These are phyloP conservation scores for Neopestalotiopsis sp. DNA, from an alignment of 2,329 filamentous ascomycete genomes.

Conservation along the genomic window DNA sequence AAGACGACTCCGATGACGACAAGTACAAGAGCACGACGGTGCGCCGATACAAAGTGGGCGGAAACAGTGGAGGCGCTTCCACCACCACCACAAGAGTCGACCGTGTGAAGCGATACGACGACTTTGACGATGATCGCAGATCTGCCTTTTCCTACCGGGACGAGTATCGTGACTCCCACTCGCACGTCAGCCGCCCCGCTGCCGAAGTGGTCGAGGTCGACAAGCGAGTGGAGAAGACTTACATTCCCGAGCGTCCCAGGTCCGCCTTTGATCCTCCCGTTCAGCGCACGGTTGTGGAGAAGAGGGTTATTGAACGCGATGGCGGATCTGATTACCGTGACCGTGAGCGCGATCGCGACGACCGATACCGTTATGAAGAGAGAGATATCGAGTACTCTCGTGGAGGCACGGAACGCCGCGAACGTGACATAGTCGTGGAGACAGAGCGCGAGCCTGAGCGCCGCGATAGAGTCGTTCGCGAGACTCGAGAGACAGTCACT, in stretches of 20 bases:
- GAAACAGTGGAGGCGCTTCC: conserved; percentile 23
- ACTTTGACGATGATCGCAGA: conserved; percentile 52
- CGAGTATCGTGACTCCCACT: conserved; percentile 22
- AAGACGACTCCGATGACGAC: conserved; percentile 32
- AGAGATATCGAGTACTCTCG: conserved; percentile 8
- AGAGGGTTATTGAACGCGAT: conserved; percentile 36
- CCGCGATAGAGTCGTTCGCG: conserved; percentile 49
- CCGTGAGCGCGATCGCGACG: conserved; percentile 39
- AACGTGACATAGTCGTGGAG: conserved; percentile 20
- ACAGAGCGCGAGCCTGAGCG: conserved; percentile 29
- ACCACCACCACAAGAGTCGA: conserved; percentile 32
- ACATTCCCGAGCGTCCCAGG: conserved; percentile 55
- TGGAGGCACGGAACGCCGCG: conserved; percentile 13
- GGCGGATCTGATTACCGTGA: conserved; percentile 24
- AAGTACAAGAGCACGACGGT: conserved; percentile 36
- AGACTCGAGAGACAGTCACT: conserved; percentile 49
- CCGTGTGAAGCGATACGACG: conserved; percentile 41
- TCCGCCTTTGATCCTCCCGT: conserved; percentile 52
- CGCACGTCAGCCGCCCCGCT: conserved; percentile 41
- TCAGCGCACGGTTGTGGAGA: conserved; percentile 38
- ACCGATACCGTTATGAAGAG: conserved; percentile 30
- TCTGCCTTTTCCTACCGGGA: conserved; percentile 43
- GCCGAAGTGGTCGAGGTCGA: conserved; percentile 50
- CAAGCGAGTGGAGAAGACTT: conserved; percentile 46
- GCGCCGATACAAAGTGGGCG: conserved; percentile 38